Conservation (phyloP, 208 protist genomes). For the Leishmania tropica region DNA sequence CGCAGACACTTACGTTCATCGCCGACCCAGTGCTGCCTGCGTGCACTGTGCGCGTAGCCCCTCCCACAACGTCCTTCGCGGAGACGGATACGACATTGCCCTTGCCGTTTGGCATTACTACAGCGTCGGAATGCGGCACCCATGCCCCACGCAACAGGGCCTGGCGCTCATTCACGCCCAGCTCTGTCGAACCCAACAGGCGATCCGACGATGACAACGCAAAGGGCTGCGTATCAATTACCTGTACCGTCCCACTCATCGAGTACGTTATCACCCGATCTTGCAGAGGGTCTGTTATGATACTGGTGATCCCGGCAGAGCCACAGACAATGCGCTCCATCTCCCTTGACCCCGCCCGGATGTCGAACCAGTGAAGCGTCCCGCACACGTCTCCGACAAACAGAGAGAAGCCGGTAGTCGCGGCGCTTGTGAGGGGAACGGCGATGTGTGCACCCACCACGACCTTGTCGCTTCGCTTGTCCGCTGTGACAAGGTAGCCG, state of each 20-base stretch:
- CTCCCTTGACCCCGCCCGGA: conserved; percentile 35
- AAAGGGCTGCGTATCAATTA: conserved; percentile 78
- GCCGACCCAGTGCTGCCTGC: neutral
- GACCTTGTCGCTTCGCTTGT: conserved; percentile 25
- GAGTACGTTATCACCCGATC: conserved; percentile 50
- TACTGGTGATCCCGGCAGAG: conserved; percentile 36
- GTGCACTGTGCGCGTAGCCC: conserved; percentile 20
- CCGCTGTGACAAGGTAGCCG: conserved; percentile 63
- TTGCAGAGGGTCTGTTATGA: conserved; percentile 17
- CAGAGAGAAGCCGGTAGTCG: conserved; percentile 43
- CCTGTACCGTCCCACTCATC: conserved; percentile 44
- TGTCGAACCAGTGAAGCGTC: conserved; percentile 67
- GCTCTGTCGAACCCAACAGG: conserved; percentile 31
- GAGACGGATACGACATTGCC: conserved; percentile 29
- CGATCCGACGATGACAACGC: conserved; percentile 57
- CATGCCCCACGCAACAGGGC: conserved; percentile 52
- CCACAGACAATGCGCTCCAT: conserved; percentile 43
- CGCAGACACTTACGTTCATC: conserved; percentile 37
- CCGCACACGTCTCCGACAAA: conserved; percentile 78
- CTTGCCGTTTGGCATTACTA: conserved; percentile 33
- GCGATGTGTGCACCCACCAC: conserved; percentile 35
- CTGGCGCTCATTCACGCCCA: conserved; percentile 42
- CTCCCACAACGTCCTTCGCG: conserved; percentile 21
- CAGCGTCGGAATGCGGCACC: conserved; percentile 11
- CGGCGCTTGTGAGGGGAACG: conserved; percentile 59